Evolutionary conservation across 2,329 filamentous ascomycete species (phyloP).

Genomic region (Aspergillus puulaauensis): DNA sequence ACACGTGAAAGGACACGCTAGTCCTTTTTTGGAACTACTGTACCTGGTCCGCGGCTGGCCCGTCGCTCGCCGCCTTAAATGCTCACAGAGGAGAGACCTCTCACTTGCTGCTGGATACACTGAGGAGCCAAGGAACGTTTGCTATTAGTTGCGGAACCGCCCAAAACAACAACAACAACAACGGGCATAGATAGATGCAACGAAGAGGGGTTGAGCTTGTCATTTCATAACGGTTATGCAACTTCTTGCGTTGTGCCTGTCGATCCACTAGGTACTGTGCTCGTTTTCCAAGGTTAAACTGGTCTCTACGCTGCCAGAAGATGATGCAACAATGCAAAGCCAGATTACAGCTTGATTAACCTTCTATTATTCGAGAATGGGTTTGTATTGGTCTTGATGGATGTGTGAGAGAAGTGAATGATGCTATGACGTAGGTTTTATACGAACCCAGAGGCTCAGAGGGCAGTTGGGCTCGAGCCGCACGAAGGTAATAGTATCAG

Average conservation of each 20-base stretch:
- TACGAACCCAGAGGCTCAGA: not conserved
- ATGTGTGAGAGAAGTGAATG: not conserved
- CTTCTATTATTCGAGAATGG: not conserved
- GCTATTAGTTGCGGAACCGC: too few relatives aligned
- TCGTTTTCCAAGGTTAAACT: not conserved
- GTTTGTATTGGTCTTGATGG: not conserved
- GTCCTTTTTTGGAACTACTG: slow-evolving; percentile 14
- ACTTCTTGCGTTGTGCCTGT: not conserved
- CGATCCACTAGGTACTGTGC: not conserved
- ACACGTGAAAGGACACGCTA: slow-evolving; percentile 21
- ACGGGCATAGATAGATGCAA: not conserved
- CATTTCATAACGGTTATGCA: not conserved
- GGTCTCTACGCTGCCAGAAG: not conserved
- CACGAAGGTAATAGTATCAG: not conserved
- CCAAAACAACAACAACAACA: too few relatives aligned
- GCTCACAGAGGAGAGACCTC: not conserved
- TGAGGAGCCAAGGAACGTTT: not conserved
- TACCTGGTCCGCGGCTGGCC: not conserved
- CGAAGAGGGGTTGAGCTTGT: not conserved
- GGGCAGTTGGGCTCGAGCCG: not conserved
- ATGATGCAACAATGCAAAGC: not conserved
- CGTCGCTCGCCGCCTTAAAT: not conserved
- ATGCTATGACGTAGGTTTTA: not conserved
- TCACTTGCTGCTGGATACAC: not conserved
- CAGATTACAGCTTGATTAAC: not conserved